Percentiles rank a stretch among this genome's conserved stretches.
Conservation (phyloP, 2,329 filamentous ascomycete species). For the Botrytis deweyae region DNA sequence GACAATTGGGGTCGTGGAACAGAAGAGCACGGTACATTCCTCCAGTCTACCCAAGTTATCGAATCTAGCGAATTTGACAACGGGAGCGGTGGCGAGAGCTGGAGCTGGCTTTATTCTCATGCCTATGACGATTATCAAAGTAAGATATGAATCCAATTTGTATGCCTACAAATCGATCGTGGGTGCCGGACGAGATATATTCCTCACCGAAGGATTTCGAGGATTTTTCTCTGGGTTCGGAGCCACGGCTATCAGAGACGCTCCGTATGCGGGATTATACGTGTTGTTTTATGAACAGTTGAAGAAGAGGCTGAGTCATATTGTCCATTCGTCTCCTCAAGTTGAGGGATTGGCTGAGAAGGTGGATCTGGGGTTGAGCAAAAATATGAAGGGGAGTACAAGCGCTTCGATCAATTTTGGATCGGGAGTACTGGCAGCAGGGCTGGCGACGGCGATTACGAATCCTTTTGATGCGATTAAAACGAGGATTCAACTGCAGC, state of each 20-base stretch:
- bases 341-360: conserved; percentile 27
- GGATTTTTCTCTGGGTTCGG: conserved; percentile 95
- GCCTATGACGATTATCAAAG: conserved; percentile 95
- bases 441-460: conserved; percentile 80
- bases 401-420: conserved; percentile 78
- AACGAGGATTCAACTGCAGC: conserved; percentile 89
- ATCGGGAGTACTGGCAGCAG: conserved; percentile 78
- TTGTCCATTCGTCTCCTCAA: conserved; percentile 33
- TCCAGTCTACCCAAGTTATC: conserved; percentile 79
- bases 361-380: background rate
- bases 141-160: conserved; percentile 86
- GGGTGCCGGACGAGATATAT: conserved; percentile 72
- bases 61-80: conserved; percentile 79
- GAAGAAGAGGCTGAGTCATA: conserved; percentile 58
- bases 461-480: conserved; percentile 98
- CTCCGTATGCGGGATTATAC: conserved; percentile 94
- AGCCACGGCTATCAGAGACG: conserved; percentile 88
- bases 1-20: conserved; percentile 35
- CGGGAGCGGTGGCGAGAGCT: conserved; percentile 80
- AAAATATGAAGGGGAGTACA: conserved; percentile 38
- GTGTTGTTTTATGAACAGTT: conserved; percentile 89
- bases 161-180: conserved; percentile 80
- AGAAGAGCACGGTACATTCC: conserved; percentile 45
- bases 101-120: conserved; percentile 89
- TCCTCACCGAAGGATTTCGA: conserved; percentile 67